Evolutionary conservation across 352 stramenopile genomes (phyloP).

Genomic region (Phytophthora vignae): DNA sequence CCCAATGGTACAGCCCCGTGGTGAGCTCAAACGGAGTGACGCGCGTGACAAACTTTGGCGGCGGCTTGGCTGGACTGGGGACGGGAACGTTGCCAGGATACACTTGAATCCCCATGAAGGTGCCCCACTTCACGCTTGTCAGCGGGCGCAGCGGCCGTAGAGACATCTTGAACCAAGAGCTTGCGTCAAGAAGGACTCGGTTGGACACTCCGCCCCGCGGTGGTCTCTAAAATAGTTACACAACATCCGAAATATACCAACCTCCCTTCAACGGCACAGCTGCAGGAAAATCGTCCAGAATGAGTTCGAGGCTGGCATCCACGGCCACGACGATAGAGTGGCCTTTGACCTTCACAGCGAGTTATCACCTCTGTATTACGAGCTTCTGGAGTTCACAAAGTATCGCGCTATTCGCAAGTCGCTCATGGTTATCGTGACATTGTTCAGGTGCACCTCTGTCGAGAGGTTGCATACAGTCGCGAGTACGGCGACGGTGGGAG

Average conservation of each 20-base stretch:
- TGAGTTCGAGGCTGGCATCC: too few species aligned
- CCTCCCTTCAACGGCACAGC: too few species aligned
- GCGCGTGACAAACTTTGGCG: background rate
- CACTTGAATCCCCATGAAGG: slow-evolving; percentile 4
- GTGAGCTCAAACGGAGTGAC: slow-evolving; percentile 7
- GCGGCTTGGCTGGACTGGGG: background rate
- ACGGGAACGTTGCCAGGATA: background rate
- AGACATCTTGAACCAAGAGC: background rate
- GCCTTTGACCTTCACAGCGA: background rate
- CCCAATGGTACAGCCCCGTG: slow-evolving; percentile 21
- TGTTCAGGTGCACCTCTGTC: slow-evolving; percentile 31
- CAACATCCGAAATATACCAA: too few species aligned
- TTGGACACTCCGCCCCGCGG: too few species aligned
- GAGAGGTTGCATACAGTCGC: slow-evolving; percentile 53
- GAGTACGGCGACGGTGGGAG: slow-evolving; percentile 78
- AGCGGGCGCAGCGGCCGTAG: background rate
- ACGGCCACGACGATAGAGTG: too few species aligned
- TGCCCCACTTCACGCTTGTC: background rate
- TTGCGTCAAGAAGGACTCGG: background rate
- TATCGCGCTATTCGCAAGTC: slow-evolving; percentile 8
- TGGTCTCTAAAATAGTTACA: too few species aligned
- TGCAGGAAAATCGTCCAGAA: too few species aligned
- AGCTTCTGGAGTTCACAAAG: slow-evolving; percentile 13
- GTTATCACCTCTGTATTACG: slow-evolving; percentile 17
- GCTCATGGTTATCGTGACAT: background rate